phyloP scores from a whole-genome alignment of 75 land plant species.

The Selaginella moellendorffii region DNA sequence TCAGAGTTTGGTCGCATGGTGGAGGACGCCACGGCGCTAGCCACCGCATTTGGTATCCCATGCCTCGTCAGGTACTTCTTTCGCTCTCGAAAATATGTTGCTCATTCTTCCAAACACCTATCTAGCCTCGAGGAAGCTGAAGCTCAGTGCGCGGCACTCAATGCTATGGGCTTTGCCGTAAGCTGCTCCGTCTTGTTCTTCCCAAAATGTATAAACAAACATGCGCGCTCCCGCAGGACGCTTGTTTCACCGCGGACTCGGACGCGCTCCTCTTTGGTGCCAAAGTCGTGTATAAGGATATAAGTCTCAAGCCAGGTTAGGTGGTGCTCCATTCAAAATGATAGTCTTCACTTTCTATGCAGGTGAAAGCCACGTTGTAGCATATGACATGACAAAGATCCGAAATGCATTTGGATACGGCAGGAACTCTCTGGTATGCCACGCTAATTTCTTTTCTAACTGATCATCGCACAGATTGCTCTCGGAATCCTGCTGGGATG shows the following conservation, averaged over 20 bases:
- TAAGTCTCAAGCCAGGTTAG: constrained; percentile 18
- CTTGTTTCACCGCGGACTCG: constrained; percentile 54
- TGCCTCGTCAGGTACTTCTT: constrained; percentile 41
- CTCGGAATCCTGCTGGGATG: constrained; percentile 51
- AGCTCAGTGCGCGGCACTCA: constrained; percentile 53
- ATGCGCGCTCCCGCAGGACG: constrained; percentile 33
- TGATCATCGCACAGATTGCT: constrained; percentile 25
- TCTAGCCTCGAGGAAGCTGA: constrained; percentile 57
- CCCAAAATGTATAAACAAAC: constrained; percentile 1
- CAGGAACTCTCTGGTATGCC: constrained; percentile 49
- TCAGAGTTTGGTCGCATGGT: constrained; percentile 55
- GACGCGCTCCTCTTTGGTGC: constrained; percentile 67
- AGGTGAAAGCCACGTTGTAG: constrained; percentile 41
- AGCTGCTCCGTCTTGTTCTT: constrained; percentile 11
- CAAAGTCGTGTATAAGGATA: constrained; percentile 50
- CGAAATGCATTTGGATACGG: constrained; percentile 46
- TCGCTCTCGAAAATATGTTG: not conserved
- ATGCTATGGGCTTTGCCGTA: constrained; percentile 36
- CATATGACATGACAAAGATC: constrained; percentile 49
- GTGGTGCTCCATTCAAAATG: not conserved
- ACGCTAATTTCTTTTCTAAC: not conserved
- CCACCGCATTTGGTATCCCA: constrained; percentile 44
- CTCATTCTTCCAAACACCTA: not conserved
- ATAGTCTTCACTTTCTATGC: constrained; percentile 14
- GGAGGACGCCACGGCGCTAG: constrained; percentile 45